Percentiles rank a stretch among this genome's conserved stretches.
phyloP scores from a whole-genome alignment of 352 stramenopile species.

The Globisporangium apiculatum region DNA sequence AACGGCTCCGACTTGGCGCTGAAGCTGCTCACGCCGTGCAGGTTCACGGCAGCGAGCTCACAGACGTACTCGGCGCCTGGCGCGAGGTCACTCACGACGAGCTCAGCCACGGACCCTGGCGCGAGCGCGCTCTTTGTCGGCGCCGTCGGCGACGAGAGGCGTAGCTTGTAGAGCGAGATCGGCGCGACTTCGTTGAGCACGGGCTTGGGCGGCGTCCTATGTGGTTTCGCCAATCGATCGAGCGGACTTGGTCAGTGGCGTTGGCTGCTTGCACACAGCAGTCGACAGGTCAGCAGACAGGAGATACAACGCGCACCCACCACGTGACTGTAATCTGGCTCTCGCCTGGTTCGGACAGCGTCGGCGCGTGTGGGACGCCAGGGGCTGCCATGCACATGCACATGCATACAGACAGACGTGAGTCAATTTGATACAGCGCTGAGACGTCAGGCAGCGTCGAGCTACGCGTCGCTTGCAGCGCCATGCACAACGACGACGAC shows the following conservation, averaged over 20 bases:
- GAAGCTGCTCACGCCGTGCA: conserved; percentile 54
- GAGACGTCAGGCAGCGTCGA: too few relatives aligned
- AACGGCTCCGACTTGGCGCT: conserved; percentile 22
- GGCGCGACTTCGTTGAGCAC: conserved; percentile 42
- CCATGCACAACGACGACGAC: background rate
- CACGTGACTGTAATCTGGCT: conserved; percentile 27
- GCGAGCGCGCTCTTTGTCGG: conserved; percentile 19
- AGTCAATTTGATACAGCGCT: too few relatives aligned
- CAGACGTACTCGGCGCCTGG: conserved; percentile 35
- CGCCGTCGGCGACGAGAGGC: conserved; percentile 9
- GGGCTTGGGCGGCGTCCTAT: conserved; percentile 21
- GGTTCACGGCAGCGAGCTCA: conserved; percentile 41
- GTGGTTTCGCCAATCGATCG: background rate
- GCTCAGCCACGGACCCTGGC: conserved; percentile 20
- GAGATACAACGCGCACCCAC: conserved; percentile 20
- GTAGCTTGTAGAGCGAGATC: conserved; percentile 63
- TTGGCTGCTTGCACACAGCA: background rate
- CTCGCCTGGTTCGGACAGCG: conserved; percentile 13
- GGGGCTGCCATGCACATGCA: conserved; percentile 21
- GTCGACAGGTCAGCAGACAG: background rate
- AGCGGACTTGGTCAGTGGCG: background rate
- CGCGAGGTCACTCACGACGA: conserved; percentile 21
- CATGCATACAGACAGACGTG: too few relatives aligned
- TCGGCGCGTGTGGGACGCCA: conserved; percentile 18
- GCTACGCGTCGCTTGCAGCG: too few relatives aligned